Evolutionary conservation across 2,329 filamentous ascomycete genomes (phyloP).

Genomic region (Plectosphaerella sp.): DNA sequence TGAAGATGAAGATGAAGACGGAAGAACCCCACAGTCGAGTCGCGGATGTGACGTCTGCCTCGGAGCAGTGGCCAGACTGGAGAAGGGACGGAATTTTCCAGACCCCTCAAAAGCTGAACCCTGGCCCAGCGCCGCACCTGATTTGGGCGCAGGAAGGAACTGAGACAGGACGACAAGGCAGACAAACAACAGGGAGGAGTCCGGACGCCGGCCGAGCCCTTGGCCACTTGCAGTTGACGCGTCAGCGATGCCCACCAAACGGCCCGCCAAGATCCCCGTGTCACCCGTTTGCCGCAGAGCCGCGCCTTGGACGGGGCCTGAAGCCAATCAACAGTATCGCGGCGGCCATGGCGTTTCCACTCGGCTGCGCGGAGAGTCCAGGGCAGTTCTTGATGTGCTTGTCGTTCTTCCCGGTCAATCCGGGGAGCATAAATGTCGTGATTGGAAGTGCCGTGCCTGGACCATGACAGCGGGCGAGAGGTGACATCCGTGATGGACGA

Average conservation of each 20-base stretch:
- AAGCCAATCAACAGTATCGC: not conserved
- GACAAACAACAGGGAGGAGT: no score
- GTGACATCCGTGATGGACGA: no score
- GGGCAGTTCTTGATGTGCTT: not conserved
- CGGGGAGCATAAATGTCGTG: no score
- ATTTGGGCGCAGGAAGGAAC: no score
- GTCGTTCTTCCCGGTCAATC: not conserved
- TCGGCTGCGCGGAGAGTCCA: not conserved
- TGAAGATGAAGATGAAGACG: not conserved
- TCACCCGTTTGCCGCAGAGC: slow-evolving; percentile 1
- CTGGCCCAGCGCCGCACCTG: no score
- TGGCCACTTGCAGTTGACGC: not conserved
- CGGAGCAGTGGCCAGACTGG: not conserved
- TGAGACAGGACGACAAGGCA: no score
- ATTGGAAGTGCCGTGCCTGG: no score
- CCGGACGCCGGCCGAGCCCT: not conserved
- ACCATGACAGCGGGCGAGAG: no score
- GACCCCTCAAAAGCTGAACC: no score
- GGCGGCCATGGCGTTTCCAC: not conserved
- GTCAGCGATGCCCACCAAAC: not conserved
- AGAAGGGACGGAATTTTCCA: no score
- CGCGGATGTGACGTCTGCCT: not conserved
- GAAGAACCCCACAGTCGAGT: not conserved
- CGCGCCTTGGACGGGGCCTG: not conserved
- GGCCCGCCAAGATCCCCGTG: not conserved